Base-by-base conservation (phyloP, 129 eudicot species). In the Artemisia annua region DNA sequence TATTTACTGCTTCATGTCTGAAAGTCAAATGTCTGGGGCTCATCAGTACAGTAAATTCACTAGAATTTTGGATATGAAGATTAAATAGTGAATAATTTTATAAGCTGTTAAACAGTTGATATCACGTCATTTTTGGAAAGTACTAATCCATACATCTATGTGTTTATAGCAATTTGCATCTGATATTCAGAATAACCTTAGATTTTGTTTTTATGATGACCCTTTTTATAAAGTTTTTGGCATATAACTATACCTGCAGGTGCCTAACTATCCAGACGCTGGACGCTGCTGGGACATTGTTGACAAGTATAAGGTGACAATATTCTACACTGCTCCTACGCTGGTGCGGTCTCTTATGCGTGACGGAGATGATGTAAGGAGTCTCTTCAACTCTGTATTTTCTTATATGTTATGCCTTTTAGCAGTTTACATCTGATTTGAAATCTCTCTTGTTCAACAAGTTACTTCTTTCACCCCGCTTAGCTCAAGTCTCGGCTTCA, bases 261-360 rank as follows among this genome's bases (percentile, higher is more conserved):
- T 94, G 76, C 97, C 99, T 72, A 95, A 80, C 73, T 90, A 86
- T 80, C 99, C 99, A 72, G 84, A 95, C 82, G 32, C 99, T 73
- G 99, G 99, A 48, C 91, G 99, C n/a, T 88, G 88, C 63, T 95
- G 99, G 97, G 91, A 89, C 72, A 90, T 95, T 78, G 97, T 95
- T 79, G 99, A 95, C 84, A 95, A 95, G 77, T 90, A 88, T 78
- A 95, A 95, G 79, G 94, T 95, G 74, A 82, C 97, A 69, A 81
- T 90, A 81, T 91, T 88, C 69, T 95, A 95, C 80, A 95, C 99
- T 71, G 99, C 99, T 28, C 99, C 99, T 18, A 95, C 99, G 78
- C 75, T 95, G 80, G 94, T 95, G 80, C 90, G 99, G 65, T 86
- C 99, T 76, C 96, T 95, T 76, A 95, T 95, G 99, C 99, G 99